These are phyloP conservation scores for Macrolepiota fuliginosa DNA, from an alignment of 768 basidiomycete genomes.

Conservation along the genomic window DNA sequence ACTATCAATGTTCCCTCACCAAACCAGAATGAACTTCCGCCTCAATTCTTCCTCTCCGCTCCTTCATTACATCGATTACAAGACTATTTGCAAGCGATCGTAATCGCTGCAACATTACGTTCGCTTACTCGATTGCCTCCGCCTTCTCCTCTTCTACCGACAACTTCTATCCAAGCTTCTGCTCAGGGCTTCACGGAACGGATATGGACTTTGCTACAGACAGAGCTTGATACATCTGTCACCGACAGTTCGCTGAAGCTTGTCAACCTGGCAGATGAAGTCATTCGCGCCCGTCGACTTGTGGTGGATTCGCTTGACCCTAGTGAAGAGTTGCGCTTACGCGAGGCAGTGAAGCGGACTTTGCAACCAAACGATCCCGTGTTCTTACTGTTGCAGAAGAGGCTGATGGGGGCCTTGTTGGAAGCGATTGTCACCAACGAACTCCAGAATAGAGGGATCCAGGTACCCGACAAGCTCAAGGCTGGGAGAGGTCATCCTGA, in stretches of 20 bases:
- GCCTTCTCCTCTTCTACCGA: not conserved
- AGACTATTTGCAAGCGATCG: slow-evolving; percentile 69
- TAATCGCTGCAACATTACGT: slow-evolving; percentile 60
- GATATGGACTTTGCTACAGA: slow-evolving; percentile 58
- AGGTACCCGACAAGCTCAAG: slow-evolving; percentile 32
- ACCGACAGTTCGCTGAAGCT: slow-evolving; percentile 45
- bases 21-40: slow-evolving; percentile 49
- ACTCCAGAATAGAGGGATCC: not conserved
- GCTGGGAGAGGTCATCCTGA: slow-evolving; percentile 27
- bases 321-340: slow-evolving; percentile 51
- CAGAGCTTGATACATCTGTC: slow-evolving; percentile 20
- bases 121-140: slow-evolving; percentile 47
- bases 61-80: slow-evolving; percentile 57
- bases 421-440: slow-evolving; percentile 2
- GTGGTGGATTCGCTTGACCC: slow-evolving; percentile 19
- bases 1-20: not conserved
- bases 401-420: slow-evolving; percentile 44
- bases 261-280: slow-evolving; percentile 71
- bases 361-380: slow-evolving; percentile 63
- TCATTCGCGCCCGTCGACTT: slow-evolving; percentile 50
- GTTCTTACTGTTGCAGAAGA: slow-evolving; percentile 58
- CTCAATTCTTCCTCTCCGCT: slow-evolving; percentile 60
- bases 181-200: slow-evolving; percentile 49
- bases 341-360: slow-evolving; percentile 61
- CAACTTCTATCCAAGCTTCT: slow-evolving; percentile 9